Base-by-base conservation (phyloP, 768 basidiomycete genomes). In the Suillus sp. region DNA sequence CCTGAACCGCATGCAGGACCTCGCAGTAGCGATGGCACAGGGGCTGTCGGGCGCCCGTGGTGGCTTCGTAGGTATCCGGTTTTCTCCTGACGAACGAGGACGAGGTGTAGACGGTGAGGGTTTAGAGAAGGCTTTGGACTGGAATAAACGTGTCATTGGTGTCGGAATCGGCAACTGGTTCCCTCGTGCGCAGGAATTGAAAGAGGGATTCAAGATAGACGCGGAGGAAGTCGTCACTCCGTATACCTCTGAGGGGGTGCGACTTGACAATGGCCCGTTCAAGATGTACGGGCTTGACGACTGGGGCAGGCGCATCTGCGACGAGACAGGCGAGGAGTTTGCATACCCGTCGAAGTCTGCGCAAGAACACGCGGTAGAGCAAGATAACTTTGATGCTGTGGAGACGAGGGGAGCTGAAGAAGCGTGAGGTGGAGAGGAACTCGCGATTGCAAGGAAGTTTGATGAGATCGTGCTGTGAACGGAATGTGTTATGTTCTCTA, bases 21-120 rank as follows among this genome's bases (percentile, higher is more conserved):
- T 81, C 34, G 63, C 69, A 13, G 14, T 71, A 16, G 66, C 76
- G 38, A 63, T 80, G 50, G 72, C 72, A 8, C 63, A 68, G 53
- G 62, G 70, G 14, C 70, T 81, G 7, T 67, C 67, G n/a, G 81
- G 81, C 4, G 59, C 70, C 40, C 69, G 72, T 20, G 81, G 80
- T 37, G 81, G 81, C 0, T 62, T 78, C 45, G 58, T 78, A 25
- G 78, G 80, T 9, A 62, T 81, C 20, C 72, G 80, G 8, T 75
- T 79, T 65, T 62, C 48, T 14, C 38, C 70, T 14, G 64, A 69
- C 14, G 67, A 73, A 53, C 60, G 68, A 8, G 79, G 81, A 0
- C 70, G 79, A 13, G 77, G 75, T 0, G 68, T 79, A 59, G 68
- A 71, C 42, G 80, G 80, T 42, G 80, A 81, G 65, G 72, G 75